phyloP scores from a whole-genome alignment of 169 alveolate species.

The Plasmodium falciparum region DNA sequence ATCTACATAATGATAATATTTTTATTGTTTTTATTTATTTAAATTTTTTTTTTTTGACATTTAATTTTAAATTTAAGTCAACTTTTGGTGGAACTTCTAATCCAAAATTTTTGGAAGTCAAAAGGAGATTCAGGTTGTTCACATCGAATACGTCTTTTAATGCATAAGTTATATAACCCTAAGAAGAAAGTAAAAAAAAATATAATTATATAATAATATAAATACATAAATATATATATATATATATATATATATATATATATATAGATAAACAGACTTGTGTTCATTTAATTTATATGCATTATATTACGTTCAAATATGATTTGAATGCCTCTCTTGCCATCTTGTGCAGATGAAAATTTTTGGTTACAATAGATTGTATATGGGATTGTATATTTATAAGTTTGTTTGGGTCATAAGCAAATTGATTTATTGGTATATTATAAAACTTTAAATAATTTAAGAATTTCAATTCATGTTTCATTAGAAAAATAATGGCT shows the following conservation, averaged over 20 bases:
- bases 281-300: background rate
- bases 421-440: constrained; percentile 97
- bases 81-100: constrained; percentile 97
- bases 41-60: constrained; percentile 79
- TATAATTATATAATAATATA: background rate
- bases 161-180: constrained; percentile 97
- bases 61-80: constrained; percentile 91
- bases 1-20: background rate
- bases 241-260: constrained; percentile 63
- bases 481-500: constrained; percentile 97
- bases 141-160: constrained; percentile 97
- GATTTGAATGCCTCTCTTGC: constrained; percentile 98
- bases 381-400: constrained; percentile 97
- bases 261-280: constrained; percentile 1
- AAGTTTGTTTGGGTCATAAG: constrained; percentile 95
- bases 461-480: constrained; percentile 96
- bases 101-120: constrained; percentile 96
- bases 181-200: constrained; percentile 11
- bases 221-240: background rate
- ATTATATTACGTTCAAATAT: constrained; percentile 89
- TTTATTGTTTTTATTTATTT: constrained; percentile 23
- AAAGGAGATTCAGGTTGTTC: constrained; percentile 95
- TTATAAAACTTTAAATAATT: constrained; percentile 93
- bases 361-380: constrained; percentile 97
- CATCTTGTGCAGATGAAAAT: constrained; percentile 96